Evolutionary conservation across 2,329 filamentous ascomycete species (phyloP), one percentile per base, ranked within the genome.

Genomic region (Sporothrix brunneoviolacea): DNA sequence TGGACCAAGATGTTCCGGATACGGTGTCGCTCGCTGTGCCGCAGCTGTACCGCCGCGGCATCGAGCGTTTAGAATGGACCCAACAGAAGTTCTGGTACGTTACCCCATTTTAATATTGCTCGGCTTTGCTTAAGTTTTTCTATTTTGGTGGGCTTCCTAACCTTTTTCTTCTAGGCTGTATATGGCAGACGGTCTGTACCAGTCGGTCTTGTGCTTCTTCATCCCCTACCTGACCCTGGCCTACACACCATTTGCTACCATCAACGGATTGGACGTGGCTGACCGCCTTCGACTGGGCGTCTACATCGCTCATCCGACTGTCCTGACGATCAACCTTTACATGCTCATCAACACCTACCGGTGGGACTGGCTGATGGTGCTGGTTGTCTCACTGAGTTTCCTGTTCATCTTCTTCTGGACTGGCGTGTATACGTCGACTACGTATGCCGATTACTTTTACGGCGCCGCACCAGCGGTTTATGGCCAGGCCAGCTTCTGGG

Each of bases 1-100:
- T 98, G 56, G 93, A 98, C 63, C 93, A 98, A 70, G 93, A 98
- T 65, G 91, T 98, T 41, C 88, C 88, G 58, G 93, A 97, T 66
- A 86, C 84, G 63, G 88, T 98, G 27, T 96, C 93, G 8, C 74
- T 98, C 56, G 91, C 89, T 48, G 91, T 98, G 43, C 93, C 93
- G 38, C 89, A 98, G 65, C 80, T 98, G 30, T 98, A 98, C 67
- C 87, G 91, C 58, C 83, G 91, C 56, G 93, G 93, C 60, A 98
- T 98, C 60, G 91, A 97, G 72, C 84, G 91, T 54, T 80, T 89
- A 66, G 93, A 98, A 72, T 98, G 93, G 93, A 95, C 91, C 4
- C 88, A 95, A 66, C 73, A 72, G 47, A 98, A 98, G 70, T 98
- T 98, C 66, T 98, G 93, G 93, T 95, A 77, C 24, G 12, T 37